These are phyloP conservation scores for Erodium maritimum DNA, from an alignment of 345 rosid genomes.

Conservation along the genomic window DNA sequence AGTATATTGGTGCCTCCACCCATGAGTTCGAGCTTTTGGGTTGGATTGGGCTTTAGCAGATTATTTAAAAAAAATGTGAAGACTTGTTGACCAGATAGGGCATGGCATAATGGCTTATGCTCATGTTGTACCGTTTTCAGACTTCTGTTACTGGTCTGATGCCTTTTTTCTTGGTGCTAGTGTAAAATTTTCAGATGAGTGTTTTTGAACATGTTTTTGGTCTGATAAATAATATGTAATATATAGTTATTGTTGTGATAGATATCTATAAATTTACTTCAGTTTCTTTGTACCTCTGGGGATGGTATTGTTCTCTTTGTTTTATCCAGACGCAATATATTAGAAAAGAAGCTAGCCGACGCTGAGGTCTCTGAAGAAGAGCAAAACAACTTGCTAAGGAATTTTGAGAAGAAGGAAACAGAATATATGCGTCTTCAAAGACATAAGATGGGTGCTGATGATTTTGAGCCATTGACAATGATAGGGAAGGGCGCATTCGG, in stretches of 20 bases:
- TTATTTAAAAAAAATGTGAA: too few species aligned
- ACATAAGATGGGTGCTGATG: slow-evolving; percentile 98
- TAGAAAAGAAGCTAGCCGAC: slow-evolving; percentile 49
- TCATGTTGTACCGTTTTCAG: too few species aligned
- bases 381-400: slow-evolving; percentile 68
- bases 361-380: slow-evolving; percentile 69
- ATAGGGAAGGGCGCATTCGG: slow-evolving; percentile 99
- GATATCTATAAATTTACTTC: background rate
- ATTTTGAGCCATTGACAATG: slow-evolving; percentile 96
- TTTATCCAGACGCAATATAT: slow-evolving; percentile 59
- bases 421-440: slow-evolving; percentile 96
- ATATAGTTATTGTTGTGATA: background rate
- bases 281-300: background rate
- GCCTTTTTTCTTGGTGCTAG: too few species aligned
- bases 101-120: too few species aligned
- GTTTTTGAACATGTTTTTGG: background rate
- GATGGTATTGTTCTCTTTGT: slow-evolving; percentile 8
- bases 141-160: too few species aligned
- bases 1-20: too few species aligned
- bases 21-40: too few species aligned
- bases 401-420: slow-evolving; percentile 89
- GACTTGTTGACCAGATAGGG: too few species aligned
- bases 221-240: too few species aligned
- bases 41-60: too few species aligned
- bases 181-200: background rate